Evolutionary conservation across 169 alveolate species (phyloP).

Genomic region (Cryptosporidium parvum): DNA sequence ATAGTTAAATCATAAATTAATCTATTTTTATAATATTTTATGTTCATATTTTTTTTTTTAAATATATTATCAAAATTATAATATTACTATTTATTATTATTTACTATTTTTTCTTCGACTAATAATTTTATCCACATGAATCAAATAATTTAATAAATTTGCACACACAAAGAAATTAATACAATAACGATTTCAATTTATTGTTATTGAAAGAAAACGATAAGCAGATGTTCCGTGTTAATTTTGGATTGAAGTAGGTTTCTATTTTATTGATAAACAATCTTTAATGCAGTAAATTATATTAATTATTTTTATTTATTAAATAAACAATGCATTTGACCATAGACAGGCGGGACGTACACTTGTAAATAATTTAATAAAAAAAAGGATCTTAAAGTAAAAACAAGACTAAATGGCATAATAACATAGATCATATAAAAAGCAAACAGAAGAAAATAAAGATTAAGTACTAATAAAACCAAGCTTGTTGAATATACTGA

Average conservation of each 20-base stretch:
- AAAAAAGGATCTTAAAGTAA: constrained; percentile 49
- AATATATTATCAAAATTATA: too few species aligned
- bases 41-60: too few species aligned
- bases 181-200: neutral
- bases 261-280: neutral
- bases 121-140: neutral
- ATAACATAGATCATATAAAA: neutral
- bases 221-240: neutral
- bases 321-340: constrained; percentile 13
- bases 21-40: neutral
- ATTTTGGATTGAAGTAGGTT: too few species aligned
- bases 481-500: neutral
- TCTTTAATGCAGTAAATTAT: neutral
- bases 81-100: too few species aligned
- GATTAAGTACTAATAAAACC: neutral
- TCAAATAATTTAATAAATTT: neutral
- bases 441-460: neutral
- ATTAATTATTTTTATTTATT: neutral
- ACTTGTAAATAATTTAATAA: constrained; percentile 8
- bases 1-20: neutral
- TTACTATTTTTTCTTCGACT: too few species aligned
- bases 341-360: constrained; percentile 75
- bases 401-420: neutral
- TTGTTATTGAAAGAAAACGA: too few species aligned
- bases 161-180: neutral